Evolutionary conservation across 768 basidiomycete species (phyloP).

Genomic region (Myochromella boudieri): DNA sequence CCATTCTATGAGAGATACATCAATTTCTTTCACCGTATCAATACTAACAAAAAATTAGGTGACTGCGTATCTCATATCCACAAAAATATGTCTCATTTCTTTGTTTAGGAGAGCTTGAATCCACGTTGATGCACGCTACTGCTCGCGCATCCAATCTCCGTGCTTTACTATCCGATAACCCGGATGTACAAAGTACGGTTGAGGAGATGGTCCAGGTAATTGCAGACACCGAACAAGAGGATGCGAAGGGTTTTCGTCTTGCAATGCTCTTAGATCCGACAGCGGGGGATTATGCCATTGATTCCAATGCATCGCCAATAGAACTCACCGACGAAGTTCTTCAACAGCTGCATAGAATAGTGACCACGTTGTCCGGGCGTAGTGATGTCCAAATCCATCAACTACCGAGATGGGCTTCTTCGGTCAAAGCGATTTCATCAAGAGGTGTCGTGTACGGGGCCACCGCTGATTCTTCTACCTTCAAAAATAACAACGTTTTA

Average conservation of each 20-base stretch:
- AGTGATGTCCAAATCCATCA: background rate
- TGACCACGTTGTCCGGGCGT: no score
- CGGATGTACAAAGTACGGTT: background rate
- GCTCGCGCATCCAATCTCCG: conserved; percentile 12
- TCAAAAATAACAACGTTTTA: conserved; percentile 1
- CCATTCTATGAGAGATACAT: conserved; percentile 9
- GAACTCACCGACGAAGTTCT: background rate
- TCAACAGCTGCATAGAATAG: background rate
- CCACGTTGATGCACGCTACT: conserved; percentile 8
- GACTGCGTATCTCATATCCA: background rate
- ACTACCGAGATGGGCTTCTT: background rate
- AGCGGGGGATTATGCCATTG: background rate
- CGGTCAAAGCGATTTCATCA: conserved; percentile 3
- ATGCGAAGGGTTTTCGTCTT: conserved; percentile 11
- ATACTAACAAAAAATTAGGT: conserved; percentile 24
- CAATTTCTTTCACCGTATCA: conserved; percentile 22
- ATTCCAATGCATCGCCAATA: conserved; percentile 4
- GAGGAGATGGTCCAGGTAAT: conserved; percentile 1
- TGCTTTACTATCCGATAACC: conserved; percentile 8
- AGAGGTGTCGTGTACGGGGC: no score
- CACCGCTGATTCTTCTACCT: background rate
- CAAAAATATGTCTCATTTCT: background rate
- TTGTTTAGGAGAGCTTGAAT: conserved; percentile 12
- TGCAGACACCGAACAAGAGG: conserved; percentile 2
- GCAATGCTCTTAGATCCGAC: conserved; percentile 10